Conservation (phyloP, 805 yeast species). For the Candida succiphila region DNA sequence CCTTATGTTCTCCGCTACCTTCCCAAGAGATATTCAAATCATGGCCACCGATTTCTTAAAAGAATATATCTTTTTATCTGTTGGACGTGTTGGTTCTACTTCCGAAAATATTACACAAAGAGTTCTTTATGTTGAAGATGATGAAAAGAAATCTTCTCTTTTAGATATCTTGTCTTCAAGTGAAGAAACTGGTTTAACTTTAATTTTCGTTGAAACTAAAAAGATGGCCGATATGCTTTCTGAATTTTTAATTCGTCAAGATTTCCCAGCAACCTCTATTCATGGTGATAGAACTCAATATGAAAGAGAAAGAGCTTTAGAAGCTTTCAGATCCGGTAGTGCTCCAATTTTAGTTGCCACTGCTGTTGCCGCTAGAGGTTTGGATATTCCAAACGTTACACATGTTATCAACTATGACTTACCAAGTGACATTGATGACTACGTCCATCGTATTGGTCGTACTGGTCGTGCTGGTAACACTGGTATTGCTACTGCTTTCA, state of each 20-base stretch:
- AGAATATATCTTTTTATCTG: constrained; percentile 91
- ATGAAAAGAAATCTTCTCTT: constrained; percentile 83
- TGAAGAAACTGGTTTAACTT: constrained; percentile 72
- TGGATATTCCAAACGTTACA: constrained; percentile 97
- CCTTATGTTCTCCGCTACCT: constrained; percentile 96
- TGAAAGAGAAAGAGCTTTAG: constrained; percentile 96
- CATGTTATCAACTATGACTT: constrained; percentile 96
- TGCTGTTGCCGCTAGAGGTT: constrained; percentile 99
- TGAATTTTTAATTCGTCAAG: constrained; percentile 80
- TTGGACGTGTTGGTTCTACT: constrained; percentile 99
- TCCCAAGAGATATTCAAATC: constrained; percentile 96
- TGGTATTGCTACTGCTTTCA: constrained; percentile 97
- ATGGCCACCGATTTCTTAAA: constrained; percentile 95
- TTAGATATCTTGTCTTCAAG: constrained; percentile 76
- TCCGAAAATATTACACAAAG: constrained; percentile 97
- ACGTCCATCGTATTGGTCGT: constrained; percentile 99
- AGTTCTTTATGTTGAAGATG: constrained; percentile 83
- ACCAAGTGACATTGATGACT: constrained; percentile 96
- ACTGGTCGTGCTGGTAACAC: constrained; percentile 99
- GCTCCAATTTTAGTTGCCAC: constrained; percentile 97
- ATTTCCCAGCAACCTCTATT: constrained; percentile 95
- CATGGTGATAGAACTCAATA: constrained; percentile 98
- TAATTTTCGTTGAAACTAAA: constrained; percentile 96
- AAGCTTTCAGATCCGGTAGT: constrained; percentile 84
- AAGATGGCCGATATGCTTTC: constrained; percentile 96